Conservation (phyloP, 176 grass and related monocot species). For the Aegilops tauschii region DNA sequence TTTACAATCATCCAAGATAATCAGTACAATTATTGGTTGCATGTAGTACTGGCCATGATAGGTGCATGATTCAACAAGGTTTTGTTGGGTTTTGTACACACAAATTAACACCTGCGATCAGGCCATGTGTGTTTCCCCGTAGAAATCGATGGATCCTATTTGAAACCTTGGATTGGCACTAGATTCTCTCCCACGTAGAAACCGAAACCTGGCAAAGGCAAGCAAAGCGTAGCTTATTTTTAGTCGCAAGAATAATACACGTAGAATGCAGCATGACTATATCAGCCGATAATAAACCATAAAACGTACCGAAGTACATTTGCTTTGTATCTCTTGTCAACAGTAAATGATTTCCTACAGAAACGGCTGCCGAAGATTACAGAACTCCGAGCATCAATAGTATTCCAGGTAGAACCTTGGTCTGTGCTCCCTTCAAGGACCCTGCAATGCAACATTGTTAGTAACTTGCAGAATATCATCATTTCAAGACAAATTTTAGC, state of each 20-base stretch:
- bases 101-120: background rate
- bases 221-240: constrained; percentile 11
- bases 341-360: constrained; percentile 62
- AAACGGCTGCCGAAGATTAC: constrained; percentile 67
- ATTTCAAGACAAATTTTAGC: background rate
- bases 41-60: background rate
- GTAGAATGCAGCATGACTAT: background rate
- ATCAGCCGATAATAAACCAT: constrained; percentile 7
- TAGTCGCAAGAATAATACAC: background rate
- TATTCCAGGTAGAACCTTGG: constrained; percentile 66
- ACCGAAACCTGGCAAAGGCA: constrained; percentile 54
- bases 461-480: constrained; percentile 3
- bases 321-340: constrained; percentile 38
- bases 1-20: background rate
- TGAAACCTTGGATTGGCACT: constrained; percentile 87
- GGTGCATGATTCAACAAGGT: background rate
- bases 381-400: constrained; percentile 59
- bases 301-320: constrained; percentile 69
- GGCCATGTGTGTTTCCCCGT: constrained; percentile 41
- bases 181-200: constrained; percentile 62
- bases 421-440: constrained; percentile 76
- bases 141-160: constrained; percentile 84
- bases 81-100: background rate
- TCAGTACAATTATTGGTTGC: background rate
- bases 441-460: constrained; percentile 36